Percentiles rank a stretch among this genome's conserved stretches.
phyloP scores from a whole-genome alignment of 2,329 filamentous ascomycete genomes.

The Calonectria leucothoes region DNA sequence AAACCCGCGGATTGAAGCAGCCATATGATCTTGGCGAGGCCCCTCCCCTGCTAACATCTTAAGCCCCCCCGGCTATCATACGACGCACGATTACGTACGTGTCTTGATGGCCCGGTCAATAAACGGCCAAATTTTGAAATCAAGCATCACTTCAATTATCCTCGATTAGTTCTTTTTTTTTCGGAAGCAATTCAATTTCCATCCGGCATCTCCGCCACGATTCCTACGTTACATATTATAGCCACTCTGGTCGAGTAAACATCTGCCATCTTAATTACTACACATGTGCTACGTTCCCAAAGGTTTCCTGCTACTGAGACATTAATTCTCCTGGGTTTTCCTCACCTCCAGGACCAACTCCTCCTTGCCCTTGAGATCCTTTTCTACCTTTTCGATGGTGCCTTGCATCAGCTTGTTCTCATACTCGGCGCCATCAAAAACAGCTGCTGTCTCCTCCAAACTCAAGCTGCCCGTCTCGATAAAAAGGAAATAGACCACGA shows the following conservation, averaged over 20 bases:
- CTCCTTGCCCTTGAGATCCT: neutral
- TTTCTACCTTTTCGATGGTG: neutral
- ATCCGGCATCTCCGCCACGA: neutral
- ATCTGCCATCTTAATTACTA: neutral
- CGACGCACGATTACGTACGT: neutral
- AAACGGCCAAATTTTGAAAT: no score
- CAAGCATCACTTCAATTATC: no score
- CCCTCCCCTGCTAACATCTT: neutral
- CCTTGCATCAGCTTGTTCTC: constrained; percentile 11
- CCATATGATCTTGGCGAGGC: neutral
- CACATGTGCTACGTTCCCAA: neutral
- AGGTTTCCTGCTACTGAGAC: neutral
- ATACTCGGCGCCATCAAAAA: constrained; percentile 15
- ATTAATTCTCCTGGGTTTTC: neutral
- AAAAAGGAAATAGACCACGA: constrained; percentile 25
- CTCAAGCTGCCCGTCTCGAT: constrained; percentile 16
- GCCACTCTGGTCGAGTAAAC: neutral
- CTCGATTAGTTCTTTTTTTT: neutral
- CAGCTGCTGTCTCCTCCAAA: constrained; percentile 18
- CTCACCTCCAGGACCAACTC: neutral
- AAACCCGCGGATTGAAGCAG: neutral
- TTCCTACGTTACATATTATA: neutral
- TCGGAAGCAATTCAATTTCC: neutral
- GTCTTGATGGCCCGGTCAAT: neutral
- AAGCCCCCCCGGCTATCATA: neutral